These are phyloP conservation scores for Penicillium silybi DNA, from an alignment of 495 filamentous ascomycete species.

Conservation along the genomic window DNA sequence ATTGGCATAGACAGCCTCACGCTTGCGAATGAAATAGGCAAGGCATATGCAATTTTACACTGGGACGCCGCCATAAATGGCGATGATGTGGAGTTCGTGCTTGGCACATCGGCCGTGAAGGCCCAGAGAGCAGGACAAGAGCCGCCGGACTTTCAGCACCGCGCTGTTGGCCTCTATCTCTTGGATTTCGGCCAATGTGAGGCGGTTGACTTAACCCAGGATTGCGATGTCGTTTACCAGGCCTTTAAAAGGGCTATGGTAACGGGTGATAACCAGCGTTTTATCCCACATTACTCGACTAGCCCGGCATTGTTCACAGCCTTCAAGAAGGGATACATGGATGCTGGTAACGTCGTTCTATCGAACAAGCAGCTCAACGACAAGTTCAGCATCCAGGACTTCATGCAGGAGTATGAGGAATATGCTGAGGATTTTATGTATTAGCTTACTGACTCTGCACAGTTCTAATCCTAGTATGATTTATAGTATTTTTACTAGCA, in stretches of 20 bases:
- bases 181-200: slow-evolving; percentile 14
- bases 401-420: slow-evolving; percentile 12
- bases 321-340: slow-evolving; percentile 9
- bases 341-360: slow-evolving; percentile 8
- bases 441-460: too few relatives aligned
- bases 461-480: too few relatives aligned
- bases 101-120: slow-evolving; percentile 2
- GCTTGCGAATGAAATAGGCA: slow-evolving; percentile 7
- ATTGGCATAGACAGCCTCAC: background rate
- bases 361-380: background rate
- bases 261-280: slow-evolving; percentile 11
- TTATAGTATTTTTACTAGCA: too few relatives aligned
- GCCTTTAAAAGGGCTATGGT: slow-evolving; percentile 17
- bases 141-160: slow-evolving; percentile 6
- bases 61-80: slow-evolving; percentile 9
- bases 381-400: slow-evolving; percentile 8
- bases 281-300: slow-evolving; percentile 3
- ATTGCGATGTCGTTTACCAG: slow-evolving; percentile 8
- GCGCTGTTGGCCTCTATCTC: slow-evolving; percentile 4
- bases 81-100: slow-evolving; percentile 18
- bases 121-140: background rate
- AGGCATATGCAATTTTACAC: slow-evolving; percentile 13
- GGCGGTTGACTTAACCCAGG: slow-evolving; percentile 3
- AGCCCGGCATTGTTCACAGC: slow-evolving; percentile 7
- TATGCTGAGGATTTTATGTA: slow-evolving; percentile 10